Conservation (phyloP, 1,139 yeast genomes). For the Hemisphaericaspora subhashii region DNA sequence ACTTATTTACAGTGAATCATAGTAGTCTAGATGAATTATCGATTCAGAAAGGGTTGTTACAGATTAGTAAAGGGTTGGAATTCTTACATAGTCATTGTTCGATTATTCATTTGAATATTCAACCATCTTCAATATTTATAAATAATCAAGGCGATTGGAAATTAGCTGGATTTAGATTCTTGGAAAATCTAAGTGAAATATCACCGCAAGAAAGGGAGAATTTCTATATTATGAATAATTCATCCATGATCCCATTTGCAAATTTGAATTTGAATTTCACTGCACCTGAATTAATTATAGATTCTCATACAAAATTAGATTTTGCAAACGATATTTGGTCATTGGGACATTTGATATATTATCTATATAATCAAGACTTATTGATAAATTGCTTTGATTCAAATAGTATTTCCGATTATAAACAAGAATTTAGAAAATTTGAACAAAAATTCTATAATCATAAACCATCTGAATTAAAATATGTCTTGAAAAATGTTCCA, state of each 20-base stretch:
- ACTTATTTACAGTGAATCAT: constrained; percentile 48
- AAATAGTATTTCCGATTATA: constrained; percentile 49
- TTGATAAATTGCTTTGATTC: constrained; percentile 50
- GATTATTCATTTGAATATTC: constrained; percentile 73
- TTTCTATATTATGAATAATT: constrained; percentile 61
- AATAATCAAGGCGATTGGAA: constrained; percentile 95
- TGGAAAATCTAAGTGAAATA: constrained; percentile 54
- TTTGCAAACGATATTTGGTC: constrained; percentile 83
- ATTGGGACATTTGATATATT: constrained; percentile 72
- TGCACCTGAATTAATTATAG: constrained; percentile 33
- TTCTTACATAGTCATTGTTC: constrained; percentile 79
- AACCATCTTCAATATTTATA: constrained; percentile 74
- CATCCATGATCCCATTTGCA: constrained; percentile 77
- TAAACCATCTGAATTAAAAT: constrained; percentile 45
- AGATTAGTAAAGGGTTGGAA: constrained; percentile 73
- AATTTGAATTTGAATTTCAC: constrained; percentile 71
- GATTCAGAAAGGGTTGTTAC: constrained; percentile 83
- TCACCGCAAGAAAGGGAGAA: constrained; percentile 51
- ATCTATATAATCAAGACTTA: constrained; percentile 56
- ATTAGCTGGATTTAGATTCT: constrained; percentile 70
- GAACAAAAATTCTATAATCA: constrained; percentile 43
- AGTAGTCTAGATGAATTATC: constrained; percentile 61
- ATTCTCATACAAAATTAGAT: constrained; percentile 42
- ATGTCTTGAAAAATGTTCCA: constrained; percentile 46
- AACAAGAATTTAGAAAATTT: constrained; percentile 45